These are phyloP conservation scores for Chlorella sp. DNA, from an alignment of 139 green algal species.

Conservation along the genomic window DNA sequence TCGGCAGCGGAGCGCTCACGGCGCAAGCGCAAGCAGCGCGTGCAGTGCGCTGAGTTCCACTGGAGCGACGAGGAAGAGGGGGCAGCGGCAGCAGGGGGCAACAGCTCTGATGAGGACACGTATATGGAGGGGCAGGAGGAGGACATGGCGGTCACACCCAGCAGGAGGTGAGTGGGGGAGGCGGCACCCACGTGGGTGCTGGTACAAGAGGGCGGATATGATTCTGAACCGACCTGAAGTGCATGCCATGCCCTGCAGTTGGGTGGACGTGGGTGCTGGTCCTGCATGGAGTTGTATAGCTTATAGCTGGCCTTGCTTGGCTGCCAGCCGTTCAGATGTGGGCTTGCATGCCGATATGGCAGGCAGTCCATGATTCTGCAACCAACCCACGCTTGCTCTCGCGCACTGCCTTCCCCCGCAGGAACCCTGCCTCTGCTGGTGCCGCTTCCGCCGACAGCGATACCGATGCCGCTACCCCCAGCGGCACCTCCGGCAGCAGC, in stretches of 20 bases:
- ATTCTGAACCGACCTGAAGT: no score
- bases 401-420: neutral
- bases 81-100: neutral
- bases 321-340: no score
- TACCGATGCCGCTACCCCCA: neutral
- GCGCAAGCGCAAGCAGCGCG: neutral
- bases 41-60: neutral
- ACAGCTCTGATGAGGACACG: neutral
- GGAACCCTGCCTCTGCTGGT: neutral
- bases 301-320: no score
- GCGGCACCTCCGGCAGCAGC: neutral
- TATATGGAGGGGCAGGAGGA: neutral
- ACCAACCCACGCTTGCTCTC: no score
- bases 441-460: neutral
- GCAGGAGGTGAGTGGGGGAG: no score
- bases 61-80: constrained; percentile 11
- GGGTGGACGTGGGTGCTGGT: no score
- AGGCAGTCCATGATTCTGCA: no score
- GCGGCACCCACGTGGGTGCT: no score
- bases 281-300: no score
- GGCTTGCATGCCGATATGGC: no score
- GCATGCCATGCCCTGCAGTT: no score
- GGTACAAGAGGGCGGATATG: no score
- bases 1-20: neutral
- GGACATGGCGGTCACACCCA: neutral